Conservation (phyloP, 768 basidiomycete species). For the Russula sp. region DNA sequence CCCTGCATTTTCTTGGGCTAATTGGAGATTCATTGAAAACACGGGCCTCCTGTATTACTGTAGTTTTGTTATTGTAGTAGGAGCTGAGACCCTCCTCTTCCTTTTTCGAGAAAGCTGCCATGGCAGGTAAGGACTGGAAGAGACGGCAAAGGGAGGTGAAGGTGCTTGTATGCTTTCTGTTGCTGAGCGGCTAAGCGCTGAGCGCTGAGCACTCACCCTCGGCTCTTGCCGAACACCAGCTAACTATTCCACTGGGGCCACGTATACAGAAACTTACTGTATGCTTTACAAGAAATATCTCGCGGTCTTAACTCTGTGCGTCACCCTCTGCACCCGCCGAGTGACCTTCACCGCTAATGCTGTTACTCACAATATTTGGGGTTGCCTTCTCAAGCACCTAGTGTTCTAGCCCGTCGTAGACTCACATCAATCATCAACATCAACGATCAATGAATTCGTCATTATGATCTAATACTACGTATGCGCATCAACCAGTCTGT, state of each 20-base stretch:
- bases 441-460: not conserved
- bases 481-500: not conserved
- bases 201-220: not conserved
- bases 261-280: too few species aligned
- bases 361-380: too few species aligned
- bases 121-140: conserved; percentile 36
- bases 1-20: conserved; percentile 94
- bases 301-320: too few species aligned
- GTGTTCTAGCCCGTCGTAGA: too few species aligned
- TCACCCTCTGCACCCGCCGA: too few species aligned
- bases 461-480: not conserved
- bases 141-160: not conserved
- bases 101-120: conserved; percentile 88
- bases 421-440: too few species aligned
- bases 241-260: too few species aligned
- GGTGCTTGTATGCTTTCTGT: conserved; percentile 4
- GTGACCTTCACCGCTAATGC: too few species aligned
- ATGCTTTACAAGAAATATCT: too few species aligned
- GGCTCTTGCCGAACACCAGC: conserved; percentile 26
- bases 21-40: conserved; percentile 99
- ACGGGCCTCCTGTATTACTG: conserved; percentile 96
- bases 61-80: conserved; percentile 96
- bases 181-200: not conserved
- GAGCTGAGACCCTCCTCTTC: conserved; percentile 95
- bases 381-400: too few species aligned